Evolutionary conservation across 805 yeast species (phyloP).

Genomic region (Limtongozyma cylindracea): DNA sequence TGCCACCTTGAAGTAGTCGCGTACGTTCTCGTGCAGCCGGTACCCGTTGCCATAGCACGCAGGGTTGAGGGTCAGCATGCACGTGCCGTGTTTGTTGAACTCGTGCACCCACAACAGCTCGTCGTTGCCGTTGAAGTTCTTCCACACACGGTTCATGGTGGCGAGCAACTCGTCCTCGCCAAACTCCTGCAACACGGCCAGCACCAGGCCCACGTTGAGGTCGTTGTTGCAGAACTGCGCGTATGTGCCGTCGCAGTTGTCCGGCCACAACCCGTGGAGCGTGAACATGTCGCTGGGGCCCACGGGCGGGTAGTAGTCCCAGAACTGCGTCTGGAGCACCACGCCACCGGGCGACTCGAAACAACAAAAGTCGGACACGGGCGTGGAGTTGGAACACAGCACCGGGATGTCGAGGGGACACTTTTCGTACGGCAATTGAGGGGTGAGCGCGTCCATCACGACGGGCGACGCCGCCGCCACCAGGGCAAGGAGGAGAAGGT

Average conservation of each 20-base stretch:
- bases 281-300: constrained; percentile 12
- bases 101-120: constrained; percentile 15
- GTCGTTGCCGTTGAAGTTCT: constrained; percentile 9
- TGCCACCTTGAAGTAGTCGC: constrained; percentile 8
- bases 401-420: constrained; percentile 11
- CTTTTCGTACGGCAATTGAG: too few relatives aligned
- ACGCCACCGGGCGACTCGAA: constrained; percentile 15
- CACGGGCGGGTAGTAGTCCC: constrained; percentile 11
- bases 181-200: constrained; percentile 7
- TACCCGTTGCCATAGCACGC: constrained; percentile 8
- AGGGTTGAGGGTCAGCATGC: constrained; percentile 13
- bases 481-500: too few relatives aligned
- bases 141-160: constrained; percentile 5
- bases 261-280: constrained; percentile 19
- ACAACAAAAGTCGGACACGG: constrained; percentile 20
- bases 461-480: too few relatives aligned
- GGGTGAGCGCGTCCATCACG: too few relatives aligned
- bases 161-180: constrained; percentile 6
- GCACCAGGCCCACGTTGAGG: constrained; percentile 7
- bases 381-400: constrained; percentile 30
- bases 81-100: constrained; percentile 17
- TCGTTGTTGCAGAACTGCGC: constrained; percentile 10
- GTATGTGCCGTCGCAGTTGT: constrained; percentile 14
- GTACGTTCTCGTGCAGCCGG: constrained; percentile 5
- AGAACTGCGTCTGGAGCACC: constrained; percentile 15